Evolutionary conservation across 2,329 filamentous ascomycete species (phyloP).

Genomic region (Penicillium verrucosum): DNA sequence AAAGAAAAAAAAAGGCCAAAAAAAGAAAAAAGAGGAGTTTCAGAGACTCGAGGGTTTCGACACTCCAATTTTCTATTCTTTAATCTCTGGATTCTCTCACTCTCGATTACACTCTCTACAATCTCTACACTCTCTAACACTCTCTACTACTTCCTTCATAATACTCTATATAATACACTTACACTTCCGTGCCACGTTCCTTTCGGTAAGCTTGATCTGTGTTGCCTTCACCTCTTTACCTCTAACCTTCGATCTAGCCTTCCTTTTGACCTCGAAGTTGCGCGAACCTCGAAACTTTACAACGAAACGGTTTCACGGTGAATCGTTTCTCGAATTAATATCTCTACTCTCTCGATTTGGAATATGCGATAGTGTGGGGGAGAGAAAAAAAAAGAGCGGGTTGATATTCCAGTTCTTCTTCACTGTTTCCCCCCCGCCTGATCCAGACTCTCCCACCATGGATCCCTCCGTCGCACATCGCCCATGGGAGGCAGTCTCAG

Average conservation of each 20-base stretch:
- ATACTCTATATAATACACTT: neutral
- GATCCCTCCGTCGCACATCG: conserved; percentile 42
- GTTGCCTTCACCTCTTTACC: neutral
- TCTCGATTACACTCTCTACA: neutral
- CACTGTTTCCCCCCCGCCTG: neutral
- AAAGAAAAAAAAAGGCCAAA: neutral
- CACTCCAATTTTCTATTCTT: conserved; percentile 8
- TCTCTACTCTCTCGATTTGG: conserved; percentile 1
- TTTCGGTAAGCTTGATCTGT: neutral
- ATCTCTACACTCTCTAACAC: neutral
- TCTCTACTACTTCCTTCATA: neutral
- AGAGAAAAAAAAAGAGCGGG: neutral
- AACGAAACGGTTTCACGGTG: neutral
- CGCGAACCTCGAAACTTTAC: neutral
- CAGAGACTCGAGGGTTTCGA: conserved; percentile 9
- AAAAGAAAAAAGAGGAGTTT: neutral
- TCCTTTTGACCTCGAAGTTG: conserved; percentile 1
- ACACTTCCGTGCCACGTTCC: neutral
- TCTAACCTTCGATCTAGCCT: neutral
- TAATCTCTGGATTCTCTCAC: conserved; percentile 1
- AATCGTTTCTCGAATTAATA: neutral
- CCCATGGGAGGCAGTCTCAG: conserved; percentile 43
- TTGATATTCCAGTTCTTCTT: neutral
- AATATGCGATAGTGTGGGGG: conserved; percentile 28
- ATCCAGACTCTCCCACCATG: conserved; percentile 28